Base-by-base conservation (phyloP, 495 filamentous ascomycete species). In the Penicillium pancosmium region DNA sequence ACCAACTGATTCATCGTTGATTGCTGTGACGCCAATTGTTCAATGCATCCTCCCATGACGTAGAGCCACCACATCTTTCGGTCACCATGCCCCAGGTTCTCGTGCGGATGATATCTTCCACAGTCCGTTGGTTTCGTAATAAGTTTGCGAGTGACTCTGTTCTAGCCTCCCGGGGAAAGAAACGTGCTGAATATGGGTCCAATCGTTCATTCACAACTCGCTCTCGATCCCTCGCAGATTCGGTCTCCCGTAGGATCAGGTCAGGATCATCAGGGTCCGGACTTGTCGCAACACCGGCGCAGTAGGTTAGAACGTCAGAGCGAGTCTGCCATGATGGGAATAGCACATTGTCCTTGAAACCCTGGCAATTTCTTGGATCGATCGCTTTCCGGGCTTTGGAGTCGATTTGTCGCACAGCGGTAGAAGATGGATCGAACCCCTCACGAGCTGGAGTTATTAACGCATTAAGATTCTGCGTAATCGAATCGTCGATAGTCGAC, bases 251-350 rank as follows among this genome's bases (percentile, higher is more conserved):
- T 27, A 90, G 62, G 1, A 89, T 77, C 6, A 84, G 75, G 63
- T 94, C 92, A 13, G 93, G 93, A 60, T 98, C 93, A 40, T 92
- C 86, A 0, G 92, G 92, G 66, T 98, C 92, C 3, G 90, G 88
- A 52, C 85, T 88, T 3, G 91, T 91, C 3, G 94, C 94, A 10
- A 98, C 94, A 21, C 87, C 82, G 11, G 91, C 87, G 73, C 94
- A 98, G 69, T 97, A 98, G 55, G 84, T 90, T 35, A 98, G 75
- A 3, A 97, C 88, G 69, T 95, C 90, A 9, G 89, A 90, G 48
- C 94, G 82, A 5, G 81, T 79, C 62, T 95, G 88, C 94, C 94
- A 98, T 25, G 91, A 89, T 0, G 90, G 91, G 53, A 97, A 94
- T 0, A 98, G 73, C 1, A 97, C 85, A 31, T 88, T 80, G 13